A percentile compares a stretch with the other conserved stretches of the same genome.
Evolutionary conservation across 805 yeast genomes (phyloP).

Genomic region (Saccharomyces cerevisiae): DNA sequence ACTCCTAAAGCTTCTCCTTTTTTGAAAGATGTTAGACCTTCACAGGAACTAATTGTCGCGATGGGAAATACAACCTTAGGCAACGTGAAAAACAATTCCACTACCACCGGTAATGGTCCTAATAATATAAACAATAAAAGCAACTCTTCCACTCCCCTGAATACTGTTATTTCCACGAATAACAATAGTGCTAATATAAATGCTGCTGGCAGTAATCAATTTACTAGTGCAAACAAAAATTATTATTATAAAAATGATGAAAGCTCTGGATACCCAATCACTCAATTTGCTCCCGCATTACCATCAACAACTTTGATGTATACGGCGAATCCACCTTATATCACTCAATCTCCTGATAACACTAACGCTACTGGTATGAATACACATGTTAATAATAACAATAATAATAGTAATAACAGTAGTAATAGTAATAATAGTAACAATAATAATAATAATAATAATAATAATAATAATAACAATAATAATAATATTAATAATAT

Average conservation of each 20-base stretch:
- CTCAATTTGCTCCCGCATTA: not conserved
- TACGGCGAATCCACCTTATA: not conserved
- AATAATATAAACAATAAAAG: conserved; percentile 18
- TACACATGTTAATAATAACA: not conserved
- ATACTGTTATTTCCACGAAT: conserved; percentile 3
- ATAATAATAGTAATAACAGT: conserved; percentile 2
- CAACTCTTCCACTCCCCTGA: conserved; percentile 2
- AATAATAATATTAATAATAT: conserved; percentile 2
- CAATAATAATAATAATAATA: not conserved
- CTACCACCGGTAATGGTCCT: not conserved
- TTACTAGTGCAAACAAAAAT: conserved; percentile 34
- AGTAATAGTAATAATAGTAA: conserved; percentile 1
- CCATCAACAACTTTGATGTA: not conserved
- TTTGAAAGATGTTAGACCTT: conserved; percentile 42
- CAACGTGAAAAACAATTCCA: conserved; percentile 31
- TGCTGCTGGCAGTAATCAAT: conserved; percentile 18
- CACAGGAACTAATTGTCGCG: conserved; percentile 44
- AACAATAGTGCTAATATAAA: conserved; percentile 6
- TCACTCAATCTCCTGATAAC: conserved; percentile 1
- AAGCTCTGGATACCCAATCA: not conserved
- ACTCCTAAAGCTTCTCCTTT: conserved; percentile 49
- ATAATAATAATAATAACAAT: conserved; percentile 3
- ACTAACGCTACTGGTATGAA: conserved; percentile 10
- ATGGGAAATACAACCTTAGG: conserved; percentile 54
- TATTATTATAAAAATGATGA: conserved; percentile 31